Base-by-base conservation (phyloP, 1,284 basidiomycete species). In the Gomphus bonarii region DNA sequence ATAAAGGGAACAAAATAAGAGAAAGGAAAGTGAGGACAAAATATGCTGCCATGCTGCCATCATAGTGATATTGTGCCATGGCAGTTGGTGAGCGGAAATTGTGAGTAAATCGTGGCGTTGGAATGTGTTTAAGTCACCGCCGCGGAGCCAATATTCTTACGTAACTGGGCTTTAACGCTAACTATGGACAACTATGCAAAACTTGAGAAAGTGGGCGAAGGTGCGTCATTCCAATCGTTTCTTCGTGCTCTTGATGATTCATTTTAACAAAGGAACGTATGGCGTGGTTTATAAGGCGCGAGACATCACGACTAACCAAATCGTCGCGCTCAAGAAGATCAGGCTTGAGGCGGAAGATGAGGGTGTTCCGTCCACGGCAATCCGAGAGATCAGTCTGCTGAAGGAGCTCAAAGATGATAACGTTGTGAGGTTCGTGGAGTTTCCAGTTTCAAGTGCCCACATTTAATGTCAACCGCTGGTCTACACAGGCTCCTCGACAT, bases 291-390 rank as follows among this genome's bases (percentile, higher is more conserved):
- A 98, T 80, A 94, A 94, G 71, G 91, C 85, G 61, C 82, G 84
- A 68, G 83, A 92, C 70, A 72, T 84, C 68, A 76, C 73, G 63
- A 83, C 82, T 54, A 82, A 90, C 73, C 68, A 83, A 70, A 82
- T 91, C 65, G 95, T 94, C 54, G 94, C 94, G 50, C 76, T 95
- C 66, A 99, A 99, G 81, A 98, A 99, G 79, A 99, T 99, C 67
- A 82, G 95, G 58, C 83, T 99, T 38, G 97, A 99, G 70, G 92
- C 94, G 18, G 95, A 99, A 72, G 97, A 97, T 64, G 93, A 99
- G 68, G 95, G 95, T 22, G 95, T 98, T 18, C 95, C 95, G 5
- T 92, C 88, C 64, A 99, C 97, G 14, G 95, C 95, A 58, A 97
- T 99, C 68, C 83, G 95, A 55, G 95, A 99, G 75, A 98, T 99